phyloP scores from a whole-genome alignment of 2,329 filamentous ascomycete genomes.

The Ophiostoma tasmaniense region DNA sequence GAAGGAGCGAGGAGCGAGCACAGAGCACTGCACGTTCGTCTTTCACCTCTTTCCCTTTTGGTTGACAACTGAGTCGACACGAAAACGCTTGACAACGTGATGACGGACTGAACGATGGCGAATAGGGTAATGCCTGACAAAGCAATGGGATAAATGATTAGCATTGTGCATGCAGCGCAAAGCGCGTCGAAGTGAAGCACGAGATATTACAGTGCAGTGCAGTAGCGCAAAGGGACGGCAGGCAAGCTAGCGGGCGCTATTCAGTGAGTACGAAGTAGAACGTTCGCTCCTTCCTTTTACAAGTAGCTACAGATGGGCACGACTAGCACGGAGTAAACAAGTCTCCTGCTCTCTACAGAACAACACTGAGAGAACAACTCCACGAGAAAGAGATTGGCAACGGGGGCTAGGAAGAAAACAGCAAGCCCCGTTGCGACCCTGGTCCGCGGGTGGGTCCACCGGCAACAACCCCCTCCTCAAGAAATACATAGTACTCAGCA shows the following conservation, averaged over 20 bases:
- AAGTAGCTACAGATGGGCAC: background rate
- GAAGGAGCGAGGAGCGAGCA: background rate
- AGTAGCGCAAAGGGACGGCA: conserved; percentile 3
- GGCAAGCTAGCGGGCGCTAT: background rate
- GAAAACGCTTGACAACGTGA: background rate
- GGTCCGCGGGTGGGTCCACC: conserved; percentile 16
- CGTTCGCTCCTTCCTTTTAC: background rate
- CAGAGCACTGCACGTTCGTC: too few relatives aligned
- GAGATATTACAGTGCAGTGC: background rate
- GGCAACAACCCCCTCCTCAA: conserved; percentile 16
- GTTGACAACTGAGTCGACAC: too few relatives aligned
- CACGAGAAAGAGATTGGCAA: conserved; percentile 20
- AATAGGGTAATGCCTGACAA: background rate
- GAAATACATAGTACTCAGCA: background rate
- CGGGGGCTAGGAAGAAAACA: conserved; percentile 20
- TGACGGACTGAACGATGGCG: background rate
- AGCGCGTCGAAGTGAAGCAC: background rate
- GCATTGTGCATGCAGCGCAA: background rate
- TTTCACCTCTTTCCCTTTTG: background rate
- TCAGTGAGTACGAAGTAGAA: too few relatives aligned
- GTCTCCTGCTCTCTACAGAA: background rate
- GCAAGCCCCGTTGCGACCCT: conserved; percentile 17
- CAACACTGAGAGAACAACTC: background rate
- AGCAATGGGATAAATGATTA: background rate
- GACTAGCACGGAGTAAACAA: background rate